Base-by-base conservation (phyloP, 345 rosid genomes). In the Hevea brasiliensis region DNA sequence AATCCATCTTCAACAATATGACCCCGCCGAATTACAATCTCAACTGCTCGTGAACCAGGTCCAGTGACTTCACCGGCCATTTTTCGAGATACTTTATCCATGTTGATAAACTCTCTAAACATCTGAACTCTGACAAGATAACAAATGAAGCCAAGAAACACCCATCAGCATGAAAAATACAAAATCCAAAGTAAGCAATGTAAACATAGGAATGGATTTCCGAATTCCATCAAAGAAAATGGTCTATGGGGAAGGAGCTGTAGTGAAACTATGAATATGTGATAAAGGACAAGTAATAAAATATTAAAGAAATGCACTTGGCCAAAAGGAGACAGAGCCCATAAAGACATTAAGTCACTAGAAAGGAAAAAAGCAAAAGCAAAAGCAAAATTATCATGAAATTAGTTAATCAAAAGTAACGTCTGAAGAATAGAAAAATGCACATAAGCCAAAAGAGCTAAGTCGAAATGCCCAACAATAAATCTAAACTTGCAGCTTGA, bases 1-100 rank as follows among this genome's bases (percentile, higher is more conserved):
- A 90, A 94, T 65, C 98, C 98, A 87, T 94, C 98, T 83, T 92
- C 98, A 76, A 94, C 88, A 51, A 92, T 81, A 87, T 88, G 97
- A 84, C 89, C 91, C 76, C 98, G 87, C 50, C 97, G 94, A 78
- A 92, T 83, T 55, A 92, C 91, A 84, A 94, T 89, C 90, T 92
- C 98, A 79, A 89, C 82, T 67, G 86, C 85, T 76, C 89, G 83
- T 15, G 92, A 89, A 83, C 98, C 94, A 77, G 96, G 98, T 67
- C 88, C 94, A 61, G 82, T 76, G 62, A 86, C 86, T 80, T 94
- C 98, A 80, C 98, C 98, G 67, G 96, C 91, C 91, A 87, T 89
- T 87, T 80, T 93, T 77, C 92, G 82, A 54, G 97, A 83, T 75
- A 85, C 88, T 89, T 90, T 94, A 82, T 94, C 98, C 91, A 89